Evolutionary conservation across 495 filamentous ascomycete genomes (phyloP).

Genomic region (Endocarpon pusillum): DNA sequence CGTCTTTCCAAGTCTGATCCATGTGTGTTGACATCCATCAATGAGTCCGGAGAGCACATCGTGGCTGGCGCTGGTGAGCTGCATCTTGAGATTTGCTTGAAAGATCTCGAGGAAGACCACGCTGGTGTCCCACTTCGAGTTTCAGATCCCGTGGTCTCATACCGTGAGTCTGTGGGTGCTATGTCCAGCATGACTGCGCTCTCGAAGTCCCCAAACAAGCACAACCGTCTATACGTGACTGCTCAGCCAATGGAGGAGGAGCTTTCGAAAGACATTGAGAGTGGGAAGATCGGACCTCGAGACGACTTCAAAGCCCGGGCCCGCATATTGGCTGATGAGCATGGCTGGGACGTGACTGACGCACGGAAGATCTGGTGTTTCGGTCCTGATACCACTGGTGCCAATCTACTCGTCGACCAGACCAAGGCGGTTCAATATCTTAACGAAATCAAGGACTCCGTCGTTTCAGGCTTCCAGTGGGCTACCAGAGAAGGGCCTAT

Average conservation of each 20-base stretch:
- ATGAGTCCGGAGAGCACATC: slow-evolving; percentile 90
- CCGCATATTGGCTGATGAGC: slow-evolving; percentile 89
- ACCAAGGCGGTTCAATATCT: slow-evolving; percentile 99
- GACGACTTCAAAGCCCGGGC: slow-evolving; percentile 99
- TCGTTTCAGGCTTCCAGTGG: slow-evolving; percentile 99
- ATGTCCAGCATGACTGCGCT: slow-evolving; percentile 86
- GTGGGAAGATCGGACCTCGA: slow-evolving; percentile 80
- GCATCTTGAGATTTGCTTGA: slow-evolving; percentile 98
- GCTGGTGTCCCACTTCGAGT: slow-evolving; percentile 92
- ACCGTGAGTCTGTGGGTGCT: slow-evolving; percentile 83
- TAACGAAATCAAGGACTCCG: slow-evolving; percentile 99
- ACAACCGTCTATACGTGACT: slow-evolving; percentile 96
- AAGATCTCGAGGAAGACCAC: slow-evolving; percentile 99
- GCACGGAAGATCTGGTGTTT: slow-evolving; percentile 99
- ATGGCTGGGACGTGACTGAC: slow-evolving; percentile 99
- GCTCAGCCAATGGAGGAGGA: slow-evolving; percentile 85
- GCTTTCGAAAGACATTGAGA: slow-evolving; percentile 75
- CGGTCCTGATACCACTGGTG: slow-evolving; percentile 91
- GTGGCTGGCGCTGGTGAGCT: slow-evolving; percentile 98
- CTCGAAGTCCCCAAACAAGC: slow-evolving; percentile 99
- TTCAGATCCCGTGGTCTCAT: slow-evolving; percentile 91
- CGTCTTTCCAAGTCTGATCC: slow-evolving; percentile 99
- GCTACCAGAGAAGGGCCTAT: slow-evolving; percentile 93
- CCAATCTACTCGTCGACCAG: slow-evolving; percentile 98
- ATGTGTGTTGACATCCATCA: slow-evolving; percentile 82